Evolutionary conservation across 148 eudicot species (phyloP), one percentile per base, ranked within the genome.

Genomic region (Vaccinium darrowii): DNA sequence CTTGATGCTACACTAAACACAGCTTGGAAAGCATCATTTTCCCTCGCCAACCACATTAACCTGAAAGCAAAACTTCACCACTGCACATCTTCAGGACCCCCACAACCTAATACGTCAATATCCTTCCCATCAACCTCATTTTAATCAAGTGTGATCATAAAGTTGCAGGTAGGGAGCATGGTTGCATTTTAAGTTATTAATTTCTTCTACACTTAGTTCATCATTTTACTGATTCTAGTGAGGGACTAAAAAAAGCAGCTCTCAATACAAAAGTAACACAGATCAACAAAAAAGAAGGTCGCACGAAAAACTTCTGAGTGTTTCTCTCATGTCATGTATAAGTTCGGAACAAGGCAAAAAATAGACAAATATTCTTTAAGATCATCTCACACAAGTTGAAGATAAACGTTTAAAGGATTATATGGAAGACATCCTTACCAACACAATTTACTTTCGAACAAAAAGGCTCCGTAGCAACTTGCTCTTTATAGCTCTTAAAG

Each of bases 401-500:
- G 33, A 52, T 71, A 58, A 36, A 82, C 49, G 60, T 76, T 53
- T 25, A 11, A 86, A 75, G 33, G 1, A 5, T 54, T 51, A 63
- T 30, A 53, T 33, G 57, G 60, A 76, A 56, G 27, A 60, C 15
- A 81, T 57, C 63, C 85, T 83, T 93, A 97, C 99, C 99, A 87
- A 97, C 98, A 88, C 99, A 97, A 81, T 95, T 97, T 79, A 97
- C 93, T 92, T 92, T 97, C 8, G 98, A 84, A 90, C 98, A 94
- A 86, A 97, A 97, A 56, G 89, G 86, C 82, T 97, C 98, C 36
- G 98, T 94, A 15, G 98, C 96, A 78, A 94, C 90, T 92, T 95
- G 99, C 73, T 97, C 99, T 87, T 90, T 93, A n/a, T n/a, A n/a
- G n/a, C n/a, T n/a, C n/a, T n/a, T n/a, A n/a, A n/a, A n/a, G n/a